Evolutionary conservation across 306 rosid species (phyloP).

Genomic region (Potentilla sterilis): DNA sequence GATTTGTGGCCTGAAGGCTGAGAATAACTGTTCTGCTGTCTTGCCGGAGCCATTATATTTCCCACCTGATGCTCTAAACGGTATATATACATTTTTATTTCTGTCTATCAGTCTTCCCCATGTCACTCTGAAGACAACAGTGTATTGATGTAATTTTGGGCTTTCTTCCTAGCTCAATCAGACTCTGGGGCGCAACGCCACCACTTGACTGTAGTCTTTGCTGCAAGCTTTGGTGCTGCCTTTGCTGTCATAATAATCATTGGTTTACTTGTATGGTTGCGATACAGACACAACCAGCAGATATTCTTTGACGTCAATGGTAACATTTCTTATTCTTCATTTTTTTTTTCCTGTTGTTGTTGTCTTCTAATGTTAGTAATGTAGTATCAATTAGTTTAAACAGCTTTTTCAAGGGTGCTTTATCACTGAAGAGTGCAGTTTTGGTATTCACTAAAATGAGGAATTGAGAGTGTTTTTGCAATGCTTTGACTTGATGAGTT

Average conservation of each 20-base stretch:
- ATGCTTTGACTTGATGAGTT: not conserved
- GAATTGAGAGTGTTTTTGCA: slow-evolving; percentile 7
- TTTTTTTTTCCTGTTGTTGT: not conserved
- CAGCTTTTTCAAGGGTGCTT: slow-evolving; percentile 2
- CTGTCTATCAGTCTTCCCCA: slow-evolving; percentile 10
- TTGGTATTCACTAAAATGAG: not conserved
- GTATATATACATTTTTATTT: slow-evolving; percentile 32
- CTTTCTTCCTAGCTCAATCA: slow-evolving; percentile 49
- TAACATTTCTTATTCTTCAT: slow-evolving; percentile 31
- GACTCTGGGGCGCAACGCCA: slow-evolving; percentile 53
- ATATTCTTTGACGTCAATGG: slow-evolving; percentile 96
- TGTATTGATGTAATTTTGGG: slow-evolving; percentile 28
- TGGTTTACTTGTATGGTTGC: slow-evolving; percentile 78
- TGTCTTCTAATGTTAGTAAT: not conserved
- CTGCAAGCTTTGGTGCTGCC: slow-evolving; percentile 81
- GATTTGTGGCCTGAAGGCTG: slow-evolving; percentile 73
- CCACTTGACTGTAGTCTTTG: slow-evolving; percentile 70
- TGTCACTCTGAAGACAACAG: slow-evolving; percentile 16
- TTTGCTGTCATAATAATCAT: slow-evolving; percentile 54
- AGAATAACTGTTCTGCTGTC: slow-evolving; percentile 69
- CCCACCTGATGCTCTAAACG: slow-evolving; percentile 64
- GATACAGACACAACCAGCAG: slow-evolving; percentile 85
- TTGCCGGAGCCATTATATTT: slow-evolving; percentile 91
- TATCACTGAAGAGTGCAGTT: not conserved
- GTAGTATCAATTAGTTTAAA: not conserved